A percentile compares a stretch with the other conserved stretches of the same genome.
Conservation (phyloP, 108 stramenopile species). For the Fragilariopsis cylindrus region DNA sequence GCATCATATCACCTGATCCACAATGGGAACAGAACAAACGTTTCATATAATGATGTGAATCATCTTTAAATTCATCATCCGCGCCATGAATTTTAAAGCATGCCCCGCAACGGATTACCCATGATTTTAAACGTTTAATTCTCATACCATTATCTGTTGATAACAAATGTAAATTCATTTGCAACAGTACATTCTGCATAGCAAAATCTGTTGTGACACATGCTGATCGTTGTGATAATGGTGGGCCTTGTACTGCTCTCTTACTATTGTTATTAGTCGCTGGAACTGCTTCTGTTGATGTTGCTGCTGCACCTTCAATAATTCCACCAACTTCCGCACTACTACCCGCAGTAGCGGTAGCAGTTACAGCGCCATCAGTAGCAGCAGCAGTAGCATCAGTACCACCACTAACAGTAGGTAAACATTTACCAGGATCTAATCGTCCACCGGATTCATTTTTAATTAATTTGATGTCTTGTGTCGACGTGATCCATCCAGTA, state of each 20-base stretch:
- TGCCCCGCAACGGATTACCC: slow-evolving; percentile 94
- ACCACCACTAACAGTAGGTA: no score
- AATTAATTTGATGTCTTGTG: slow-evolving; percentile 61
- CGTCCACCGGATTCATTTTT: slow-evolving; percentile 47
- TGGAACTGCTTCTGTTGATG: not conserved
- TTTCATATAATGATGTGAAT: slow-evolving; percentile 34
- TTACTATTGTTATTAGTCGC: not conserved
- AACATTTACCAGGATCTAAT: slow-evolving; percentile 32
- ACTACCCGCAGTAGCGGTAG: no score
- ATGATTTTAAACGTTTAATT: slow-evolving; percentile 83
- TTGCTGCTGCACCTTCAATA: no score
- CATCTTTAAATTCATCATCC: slow-evolving; percentile 34
- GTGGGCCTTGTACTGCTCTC: slow-evolving; percentile 33
- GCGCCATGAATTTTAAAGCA: slow-evolving; percentile 86
- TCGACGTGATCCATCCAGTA: slow-evolving; percentile 86
- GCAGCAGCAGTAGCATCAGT: no score
- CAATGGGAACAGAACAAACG: slow-evolving; percentile 94
- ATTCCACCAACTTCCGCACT: no score
- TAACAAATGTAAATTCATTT: slow-evolving; percentile 93
- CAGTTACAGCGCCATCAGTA: no score
- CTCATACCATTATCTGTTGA: slow-evolving; percentile 89
- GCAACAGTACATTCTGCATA: slow-evolving; percentile 98
- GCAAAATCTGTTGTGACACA: slow-evolving; percentile 99
- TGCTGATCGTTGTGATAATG: slow-evolving; percentile 65
- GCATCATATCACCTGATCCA: slow-evolving; percentile 80